phyloP scores from a whole-genome alignment of 139 green algal genomes.

The Chlamydomonas incerta region DNA sequence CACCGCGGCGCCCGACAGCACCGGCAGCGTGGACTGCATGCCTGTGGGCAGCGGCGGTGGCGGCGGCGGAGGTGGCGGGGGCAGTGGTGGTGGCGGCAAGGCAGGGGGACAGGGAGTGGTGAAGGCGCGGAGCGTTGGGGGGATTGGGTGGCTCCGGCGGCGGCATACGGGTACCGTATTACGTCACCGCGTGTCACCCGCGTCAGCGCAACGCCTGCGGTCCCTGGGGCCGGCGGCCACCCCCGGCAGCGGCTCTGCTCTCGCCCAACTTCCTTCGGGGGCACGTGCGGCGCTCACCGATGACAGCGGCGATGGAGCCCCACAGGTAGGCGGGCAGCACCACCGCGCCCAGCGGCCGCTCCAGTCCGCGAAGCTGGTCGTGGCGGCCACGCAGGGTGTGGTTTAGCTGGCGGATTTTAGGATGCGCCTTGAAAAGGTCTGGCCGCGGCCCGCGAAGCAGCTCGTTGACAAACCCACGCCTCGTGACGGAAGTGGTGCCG shows the following conservation, averaged over 20 bases:
- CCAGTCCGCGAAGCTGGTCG: neutral
- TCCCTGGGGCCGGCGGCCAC: too few relatives aligned
- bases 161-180: too few relatives aligned
- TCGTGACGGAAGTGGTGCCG: neutral
- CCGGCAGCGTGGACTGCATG: slow-evolving; percentile 23
- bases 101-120: neutral
- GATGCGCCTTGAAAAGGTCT: slow-evolving; percentile 19
- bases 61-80: neutral
- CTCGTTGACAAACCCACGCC: neutral
- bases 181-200: too few relatives aligned
- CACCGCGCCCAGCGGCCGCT: neutral
- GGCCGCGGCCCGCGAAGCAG: neutral
- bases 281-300: slow-evolving; percentile 16
- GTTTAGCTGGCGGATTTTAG: slow-evolving; percentile 15
- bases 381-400: slow-evolving; percentile 19
- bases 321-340: slow-evolving; percentile 28
- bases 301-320: neutral
- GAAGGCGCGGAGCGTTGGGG: neutral
- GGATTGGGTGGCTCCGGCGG: too few relatives aligned
- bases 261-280: too few relatives aligned
- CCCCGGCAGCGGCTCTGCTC: too few relatives aligned
- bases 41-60: neutral
- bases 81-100: neutral
- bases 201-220: neutral
- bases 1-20: slow-evolving; percentile 53